Base-by-base conservation (phyloP, 768 basidiomycete species). In the Lentinula sp. region DNA sequence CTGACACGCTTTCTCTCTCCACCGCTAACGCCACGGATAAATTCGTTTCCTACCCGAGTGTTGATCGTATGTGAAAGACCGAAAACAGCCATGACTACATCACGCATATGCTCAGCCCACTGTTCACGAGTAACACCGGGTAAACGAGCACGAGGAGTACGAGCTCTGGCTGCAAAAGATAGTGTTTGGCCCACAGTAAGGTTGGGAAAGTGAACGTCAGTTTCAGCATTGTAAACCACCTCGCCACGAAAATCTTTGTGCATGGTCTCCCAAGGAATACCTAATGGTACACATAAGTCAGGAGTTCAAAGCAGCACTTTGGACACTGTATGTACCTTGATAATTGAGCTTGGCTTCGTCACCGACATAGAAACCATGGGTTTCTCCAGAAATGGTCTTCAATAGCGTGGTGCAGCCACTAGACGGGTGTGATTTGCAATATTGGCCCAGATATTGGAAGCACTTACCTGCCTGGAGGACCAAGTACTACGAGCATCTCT, bases 1-100 rank as follows among this genome's bases (percentile, higher is more conserved):
- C 80, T 79, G 2, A 88, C 87, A 4, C 87, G 79, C 70, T 87
- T 88, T 62, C 71, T 70, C 73, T 85, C 82, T 7, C 84, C 84
- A 6, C 84, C 84, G 15, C 74, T 76, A 15, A 85, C 75, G 2
- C 84, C 82, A 9, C 80, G 77, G 1, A 88, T 75, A 52, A 77
- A 79, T 34, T 84, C 86, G 70, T 87, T 79, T 1, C 88, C 88
- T 59, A 89, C 75, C 18, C 80, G 76, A 1, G 86, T 88, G 63
- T 86, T 78, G 68, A 77, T 72, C 1, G 80, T 83, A 66, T 86
- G 85, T 6, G 72, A 67, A 55, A 90, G 77, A 45, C 87, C 86
- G 57, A 88, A 86, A 45, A 85, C 73, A 1, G 78, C 76, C 73
- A 80, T 73, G n/a, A 84, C 68, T 0, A 81, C 72, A 32, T 83